phyloP scores from a whole-genome alignment of 352 stramenopile species.

The Phytopythium cucurbitacearum region DNA sequence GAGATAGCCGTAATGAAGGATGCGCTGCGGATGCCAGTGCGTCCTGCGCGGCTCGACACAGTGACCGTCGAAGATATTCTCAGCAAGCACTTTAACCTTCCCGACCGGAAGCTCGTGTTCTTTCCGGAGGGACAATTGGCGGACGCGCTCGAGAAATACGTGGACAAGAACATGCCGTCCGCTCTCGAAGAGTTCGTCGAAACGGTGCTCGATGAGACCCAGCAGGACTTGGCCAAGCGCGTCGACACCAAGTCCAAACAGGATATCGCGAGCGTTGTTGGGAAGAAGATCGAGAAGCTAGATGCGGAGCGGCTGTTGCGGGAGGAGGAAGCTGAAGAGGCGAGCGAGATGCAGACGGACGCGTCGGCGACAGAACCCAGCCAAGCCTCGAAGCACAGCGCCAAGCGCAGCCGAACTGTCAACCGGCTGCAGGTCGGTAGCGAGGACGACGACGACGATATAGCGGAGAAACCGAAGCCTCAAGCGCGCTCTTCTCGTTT shows the following conservation, averaged over 20 bases:
- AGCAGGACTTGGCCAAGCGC: constrained; percentile 51
- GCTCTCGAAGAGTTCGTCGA: constrained; percentile 80
- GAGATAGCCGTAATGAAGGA: constrained; percentile 27
- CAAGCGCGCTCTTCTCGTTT: constrained; percentile 6
- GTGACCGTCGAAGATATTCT: constrained; percentile 81
- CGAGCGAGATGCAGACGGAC: constrained; percentile 3
- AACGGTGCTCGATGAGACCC: constrained; percentile 59
- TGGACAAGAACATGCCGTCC: constrained; percentile 74
- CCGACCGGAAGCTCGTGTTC: constrained; percentile 74
- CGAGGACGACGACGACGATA: constrained; percentile 18
- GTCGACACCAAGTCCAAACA: constrained; percentile 47
- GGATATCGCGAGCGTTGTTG: constrained; percentile 60
- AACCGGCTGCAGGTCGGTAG: constrained; percentile 12
- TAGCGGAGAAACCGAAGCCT: neutral
- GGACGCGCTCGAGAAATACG: constrained; percentile 75
- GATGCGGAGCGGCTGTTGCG: constrained; percentile 50
- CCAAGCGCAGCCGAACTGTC: neutral
- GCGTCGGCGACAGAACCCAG: neutral
- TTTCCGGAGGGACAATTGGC: constrained; percentile 63
- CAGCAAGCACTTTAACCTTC: constrained; percentile 46
- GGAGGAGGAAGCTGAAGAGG: constrained; percentile 34
- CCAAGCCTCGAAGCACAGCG: too few relatives aligned
- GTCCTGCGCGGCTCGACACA: constrained; percentile 53
- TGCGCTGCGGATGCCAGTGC: constrained; percentile 38
- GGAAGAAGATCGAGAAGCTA: constrained; percentile 57